These are phyloP conservation scores for Solanum peruvianum DNA, from an alignment of 257 asterid genomes.

Conservation along the genomic window DNA sequence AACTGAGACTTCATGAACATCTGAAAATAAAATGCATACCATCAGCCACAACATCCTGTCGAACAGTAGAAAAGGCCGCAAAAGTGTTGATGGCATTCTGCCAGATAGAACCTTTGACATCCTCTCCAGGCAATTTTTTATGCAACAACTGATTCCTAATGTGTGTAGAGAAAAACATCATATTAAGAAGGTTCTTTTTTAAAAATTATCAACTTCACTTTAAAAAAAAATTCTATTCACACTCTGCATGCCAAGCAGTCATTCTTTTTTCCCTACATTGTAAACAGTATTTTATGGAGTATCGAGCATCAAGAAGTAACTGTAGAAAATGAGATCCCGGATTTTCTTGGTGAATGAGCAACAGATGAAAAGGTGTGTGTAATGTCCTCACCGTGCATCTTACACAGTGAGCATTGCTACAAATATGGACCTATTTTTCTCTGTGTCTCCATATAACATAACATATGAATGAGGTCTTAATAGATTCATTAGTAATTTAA, in stretches of 20 bases:
- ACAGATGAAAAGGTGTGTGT: neutral
- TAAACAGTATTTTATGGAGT: neutral
- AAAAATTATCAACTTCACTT: neutral
- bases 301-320: neutral
- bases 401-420: neutral
- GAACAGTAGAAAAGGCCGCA: conserved; percentile 21
- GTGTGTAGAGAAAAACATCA: neutral
- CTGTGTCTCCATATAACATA: neutral
- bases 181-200: neutral
- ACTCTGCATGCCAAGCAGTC: neutral
- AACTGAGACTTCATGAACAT: neutral
- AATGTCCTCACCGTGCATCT: neutral
- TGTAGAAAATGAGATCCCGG: neutral
- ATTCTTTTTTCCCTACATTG: neutral
- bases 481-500: neutral
- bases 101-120: neutral
- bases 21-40: conserved; percentile 17
- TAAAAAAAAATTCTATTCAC: neutral
- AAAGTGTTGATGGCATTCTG: neutral
- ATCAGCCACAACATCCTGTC: conserved; percentile 13
- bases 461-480: neutral
- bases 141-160: conserved; percentile 1
- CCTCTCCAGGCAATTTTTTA: neutral
- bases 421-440: neutral
- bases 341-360: neutral